Percentiles rank a stretch among this genome's conserved stretches.
phyloP scores from a whole-genome alignment of 331 rosid species.

The Spiraea crenata region DNA sequence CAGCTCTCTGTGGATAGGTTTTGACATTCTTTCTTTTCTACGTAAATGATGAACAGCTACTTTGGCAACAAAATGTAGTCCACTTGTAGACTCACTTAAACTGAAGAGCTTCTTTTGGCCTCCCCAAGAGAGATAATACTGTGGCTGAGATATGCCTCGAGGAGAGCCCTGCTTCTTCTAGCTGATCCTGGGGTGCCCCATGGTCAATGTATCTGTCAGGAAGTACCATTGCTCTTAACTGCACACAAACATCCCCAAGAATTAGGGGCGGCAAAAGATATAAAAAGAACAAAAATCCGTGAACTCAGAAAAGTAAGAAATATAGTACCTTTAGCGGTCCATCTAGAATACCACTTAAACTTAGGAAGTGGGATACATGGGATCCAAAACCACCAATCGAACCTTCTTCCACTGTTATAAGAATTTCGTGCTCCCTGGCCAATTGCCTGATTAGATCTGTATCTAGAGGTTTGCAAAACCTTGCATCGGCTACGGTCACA shows the following conservation, averaged over 20 bases:
- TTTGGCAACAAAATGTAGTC: conserved; percentile 22
- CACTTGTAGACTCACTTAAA: conserved; percentile 18
- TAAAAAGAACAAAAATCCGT: neutral
- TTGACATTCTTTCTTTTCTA: neutral
- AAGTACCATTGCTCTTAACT: conserved; percentile 88
- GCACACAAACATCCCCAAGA: conserved; percentile 26
- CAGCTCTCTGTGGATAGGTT: conserved; percentile 4
- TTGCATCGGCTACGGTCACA: conserved; percentile 85
- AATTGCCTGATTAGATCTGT: conserved; percentile 52
- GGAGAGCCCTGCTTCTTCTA: conserved; percentile 81
- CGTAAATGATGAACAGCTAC: conserved; percentile 23
- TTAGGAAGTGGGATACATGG: conserved; percentile 74
- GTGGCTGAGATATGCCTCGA: conserved; percentile 77
- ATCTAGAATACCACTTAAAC: conserved; percentile 70
- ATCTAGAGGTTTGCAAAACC: conserved; percentile 92
- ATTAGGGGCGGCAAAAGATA: conserved; percentile 5
- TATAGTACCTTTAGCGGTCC: conserved; percentile 69
- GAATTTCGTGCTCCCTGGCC: conserved; percentile 70
- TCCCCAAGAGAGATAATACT: conserved; percentile 64
- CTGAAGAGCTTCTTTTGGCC: conserved; percentile 69
- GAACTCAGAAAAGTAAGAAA: neutral
- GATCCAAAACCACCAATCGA: conserved; percentile 95
- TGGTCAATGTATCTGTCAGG: conserved; percentile 92
- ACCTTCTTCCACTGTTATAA: conserved; percentile 82
- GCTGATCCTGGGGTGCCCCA: conserved; percentile 71